Evolutionary conservation across 768 basidiomycete genomes (phyloP).

Genomic region (Termitomyces sp.): DNA sequence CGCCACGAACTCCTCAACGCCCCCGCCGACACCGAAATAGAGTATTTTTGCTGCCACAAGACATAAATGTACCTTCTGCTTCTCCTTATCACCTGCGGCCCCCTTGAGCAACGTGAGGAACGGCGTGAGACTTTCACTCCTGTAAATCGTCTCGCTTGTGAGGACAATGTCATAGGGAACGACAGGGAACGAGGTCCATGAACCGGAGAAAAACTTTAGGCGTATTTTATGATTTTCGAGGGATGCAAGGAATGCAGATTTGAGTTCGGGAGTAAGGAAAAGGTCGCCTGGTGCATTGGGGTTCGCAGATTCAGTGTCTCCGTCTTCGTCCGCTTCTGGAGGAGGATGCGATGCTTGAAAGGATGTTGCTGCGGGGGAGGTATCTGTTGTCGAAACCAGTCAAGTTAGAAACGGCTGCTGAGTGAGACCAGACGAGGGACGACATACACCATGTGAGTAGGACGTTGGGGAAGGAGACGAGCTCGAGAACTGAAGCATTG

Average conservation of each 20-base stretch:
- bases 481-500: slow-evolving; percentile 73
- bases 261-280: slow-evolving; percentile 57
- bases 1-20: slow-evolving; percentile 66
- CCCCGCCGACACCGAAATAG: slow-evolving; percentile 95
- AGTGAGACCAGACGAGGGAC: not conserved
- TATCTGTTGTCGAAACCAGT: slow-evolving; percentile 35
- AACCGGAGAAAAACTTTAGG: slow-evolving; percentile 75
- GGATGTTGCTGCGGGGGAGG: slow-evolving; percentile 47
- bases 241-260: slow-evolving; percentile 57
- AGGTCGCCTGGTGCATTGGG: slow-evolving; percentile 34
- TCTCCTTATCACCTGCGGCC: slow-evolving; percentile 18
- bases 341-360: slow-evolving; percentile 29
- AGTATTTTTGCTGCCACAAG: slow-evolving; percentile 88
- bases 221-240: slow-evolving; percentile 47
- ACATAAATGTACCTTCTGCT: slow-evolving; percentile 31
- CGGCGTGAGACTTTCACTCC: slow-evolving; percentile 52
- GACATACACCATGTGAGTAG: slow-evolving; percentile 77
- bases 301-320: slow-evolving; percentile 17
- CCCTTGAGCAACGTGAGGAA: slow-evolving; percentile 48
- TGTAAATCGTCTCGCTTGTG: slow-evolving; percentile 93
- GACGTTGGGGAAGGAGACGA: slow-evolving; percentile 77
- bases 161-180: slow-evolving; percentile 62
- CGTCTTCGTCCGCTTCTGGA: slow-evolving; percentile 3
- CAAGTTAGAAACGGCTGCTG: not conserved
- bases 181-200: slow-evolving; percentile 61